These are phyloP conservation scores for Dioscorea alata DNA, from an alignment of 106 monocot genomes.

Conservation along the genomic window DNA sequence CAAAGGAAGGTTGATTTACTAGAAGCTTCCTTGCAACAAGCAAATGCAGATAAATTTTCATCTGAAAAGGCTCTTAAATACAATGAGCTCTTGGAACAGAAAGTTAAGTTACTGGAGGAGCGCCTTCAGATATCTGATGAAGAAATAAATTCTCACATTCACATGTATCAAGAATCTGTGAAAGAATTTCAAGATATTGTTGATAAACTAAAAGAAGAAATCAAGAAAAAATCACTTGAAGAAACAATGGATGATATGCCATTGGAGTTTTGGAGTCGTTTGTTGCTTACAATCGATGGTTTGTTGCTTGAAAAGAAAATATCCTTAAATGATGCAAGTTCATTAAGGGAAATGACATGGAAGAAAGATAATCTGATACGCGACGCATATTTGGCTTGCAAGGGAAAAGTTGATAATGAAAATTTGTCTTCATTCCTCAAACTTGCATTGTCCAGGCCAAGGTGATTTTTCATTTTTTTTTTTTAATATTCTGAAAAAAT, in stretches of 20 bases:
- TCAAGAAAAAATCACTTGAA: constrained; percentile 24
- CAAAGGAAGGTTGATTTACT: constrained; percentile 47
- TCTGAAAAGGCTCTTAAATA: constrained; percentile 31
- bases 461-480: constrained; percentile 34
- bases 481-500: not conserved
- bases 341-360: constrained; percentile 76
- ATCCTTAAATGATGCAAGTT: constrained; percentile 47
- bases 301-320: constrained; percentile 95
- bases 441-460: constrained; percentile 31
- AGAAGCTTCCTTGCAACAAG: constrained; percentile 42
- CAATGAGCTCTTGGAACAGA: constrained; percentile 49
- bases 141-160: constrained; percentile 54
- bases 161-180: constrained; percentile 65
- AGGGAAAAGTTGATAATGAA: constrained; percentile 48
- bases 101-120: constrained; percentile 60
- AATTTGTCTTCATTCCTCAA: constrained; percentile 56
- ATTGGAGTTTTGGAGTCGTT: constrained; percentile 71
- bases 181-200: constrained; percentile 64
- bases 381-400: constrained; percentile 67
- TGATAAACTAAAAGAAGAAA: constrained; percentile 52
- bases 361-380: constrained; percentile 57
- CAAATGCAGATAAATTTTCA: constrained; percentile 33
- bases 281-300: constrained; percentile 64
- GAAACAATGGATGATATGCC: constrained; percentile 48
- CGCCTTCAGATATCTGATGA: constrained; percentile 56